Evolutionary conservation across 768 basidiomycete species (phyloP).

Genomic region (Leucosporidium creatinivorum): DNA sequence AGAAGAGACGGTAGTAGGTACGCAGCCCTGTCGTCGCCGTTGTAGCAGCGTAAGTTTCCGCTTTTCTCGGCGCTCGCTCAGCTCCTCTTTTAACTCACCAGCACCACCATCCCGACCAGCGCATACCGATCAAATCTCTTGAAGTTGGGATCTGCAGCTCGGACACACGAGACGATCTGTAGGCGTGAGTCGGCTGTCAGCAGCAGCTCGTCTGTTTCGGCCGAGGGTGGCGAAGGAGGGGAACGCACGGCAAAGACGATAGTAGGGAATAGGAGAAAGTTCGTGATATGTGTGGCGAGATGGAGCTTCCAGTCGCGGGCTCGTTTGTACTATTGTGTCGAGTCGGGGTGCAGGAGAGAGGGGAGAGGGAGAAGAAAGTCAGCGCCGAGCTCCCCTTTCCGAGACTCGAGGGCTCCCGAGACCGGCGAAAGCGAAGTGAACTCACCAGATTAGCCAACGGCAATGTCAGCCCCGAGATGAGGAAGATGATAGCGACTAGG

Average conservation of each 20-base stretch:
- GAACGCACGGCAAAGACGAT: slow-evolving; percentile 38
- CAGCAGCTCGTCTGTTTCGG: background rate
- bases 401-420: no score
- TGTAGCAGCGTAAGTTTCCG: no score
- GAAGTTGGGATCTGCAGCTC: slow-evolving; percentile 31
- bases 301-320: slow-evolving; percentile 38
- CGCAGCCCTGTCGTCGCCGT: no score
- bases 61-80: slow-evolving; percentile 4
- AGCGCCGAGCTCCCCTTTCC: background rate
- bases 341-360: background rate
- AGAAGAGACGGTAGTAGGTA: slow-evolving; percentile 23
- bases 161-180: slow-evolving; percentile 29
- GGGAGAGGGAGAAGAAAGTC: background rate
- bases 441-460: slow-evolving; percentile 37
- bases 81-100: slow-evolving; percentile 7
- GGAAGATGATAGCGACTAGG: slow-evolving; percentile 39
- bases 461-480: slow-evolving; percentile 38
- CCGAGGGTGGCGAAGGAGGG: background rate
- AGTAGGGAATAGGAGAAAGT: slow-evolving; percentile 39
- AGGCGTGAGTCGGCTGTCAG: background rate
- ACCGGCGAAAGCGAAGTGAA: no score
- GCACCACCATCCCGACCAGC: slow-evolving; percentile 38
- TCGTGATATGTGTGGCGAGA: slow-evolving; percentile 37
- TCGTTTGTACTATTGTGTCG: slow-evolving; percentile 16
- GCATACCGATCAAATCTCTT: slow-evolving; percentile 33